These are phyloP conservation scores for Eutypella sp. DNA, from an alignment of 2,329 filamentous ascomycete species.

Conservation along the genomic window DNA sequence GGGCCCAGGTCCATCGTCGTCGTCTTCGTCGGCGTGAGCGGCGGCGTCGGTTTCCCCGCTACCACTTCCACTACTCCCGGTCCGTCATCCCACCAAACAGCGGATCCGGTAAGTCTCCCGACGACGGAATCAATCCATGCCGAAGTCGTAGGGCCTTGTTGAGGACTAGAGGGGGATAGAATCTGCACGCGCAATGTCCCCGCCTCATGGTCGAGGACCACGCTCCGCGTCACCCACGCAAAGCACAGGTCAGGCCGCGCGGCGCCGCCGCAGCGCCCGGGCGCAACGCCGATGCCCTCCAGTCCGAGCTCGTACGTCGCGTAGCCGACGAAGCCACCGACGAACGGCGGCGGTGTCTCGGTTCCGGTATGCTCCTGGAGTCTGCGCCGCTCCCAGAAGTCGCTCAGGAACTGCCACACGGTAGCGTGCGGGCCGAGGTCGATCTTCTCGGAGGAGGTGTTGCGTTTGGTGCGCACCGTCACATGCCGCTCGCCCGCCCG, in stretches of 20 bases:
- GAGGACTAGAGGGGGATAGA: conserved; percentile 39
- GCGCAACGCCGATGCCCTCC: conserved; percentile 53
- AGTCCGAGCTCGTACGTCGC: conserved; percentile 81
- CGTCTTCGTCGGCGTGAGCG: conserved; percentile 19
- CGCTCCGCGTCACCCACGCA: conserved; percentile 69
- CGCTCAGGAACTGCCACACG: conserved; percentile 48
- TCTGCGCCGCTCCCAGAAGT: conserved; percentile 34
- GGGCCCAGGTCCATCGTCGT: conserved; percentile 5
- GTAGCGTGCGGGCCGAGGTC: conserved; percentile 23
- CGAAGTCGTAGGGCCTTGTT: conserved; percentile 29
- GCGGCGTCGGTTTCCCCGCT: conserved; percentile 21
- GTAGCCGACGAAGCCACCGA: conserved; percentile 80
- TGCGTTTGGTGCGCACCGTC: conserved; percentile 22
- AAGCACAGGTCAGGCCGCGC: conserved; percentile 66
- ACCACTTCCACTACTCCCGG: conserved; percentile 13
- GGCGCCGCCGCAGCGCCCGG: too few relatives aligned
- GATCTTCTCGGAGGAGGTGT: conserved; percentile 18
- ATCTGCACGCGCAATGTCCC: conserved; percentile 63
- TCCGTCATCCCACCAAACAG: conserved; percentile 27
- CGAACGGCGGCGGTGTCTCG: conserved; percentile 57
- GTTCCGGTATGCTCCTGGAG: conserved; percentile 15
- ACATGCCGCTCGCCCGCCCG: conserved; percentile 41
- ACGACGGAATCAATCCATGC: conserved; percentile 41
- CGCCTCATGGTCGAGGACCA: conserved; percentile 69
- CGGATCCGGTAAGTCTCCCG: conserved; percentile 27